Evolutionary conservation across 2,329 filamentous ascomycete genomes (phyloP), one percentile per base, ranked within the genome.

Genomic region (Lachnum nothofagi): DNA sequence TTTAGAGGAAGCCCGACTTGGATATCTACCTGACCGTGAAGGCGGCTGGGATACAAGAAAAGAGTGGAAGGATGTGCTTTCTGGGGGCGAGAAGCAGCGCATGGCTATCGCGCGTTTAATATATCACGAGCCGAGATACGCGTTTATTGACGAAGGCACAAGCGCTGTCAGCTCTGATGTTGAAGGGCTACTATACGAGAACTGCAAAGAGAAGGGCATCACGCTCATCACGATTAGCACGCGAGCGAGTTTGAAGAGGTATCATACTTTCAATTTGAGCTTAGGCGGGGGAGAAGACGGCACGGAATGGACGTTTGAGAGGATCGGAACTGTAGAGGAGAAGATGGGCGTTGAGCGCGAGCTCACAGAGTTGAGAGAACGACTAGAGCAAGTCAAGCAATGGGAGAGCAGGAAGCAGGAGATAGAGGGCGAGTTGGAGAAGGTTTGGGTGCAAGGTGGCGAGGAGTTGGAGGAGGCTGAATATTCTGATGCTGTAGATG

Each of bases 51-150:
- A 98, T 64, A 93, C 89, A 4, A 80, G 89, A 48, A 97, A 98
- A 69, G 91, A 95, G 65, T 98, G 93, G 93, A 96, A 97, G 70
- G 91, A 97, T 60, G 89, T 98, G 4, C 76, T 98, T n/a, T 91
- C 86, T 56, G 93, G 93, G 33, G 93, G 93, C 10, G 93, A 98
- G 75, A 98, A 98, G 72, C 93, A 98, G 71, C 78, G 93, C 19
- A 88, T 98, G 79, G 89, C 82, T 0, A 89, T 98, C 61, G 91
- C 94, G 3, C 76, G 93, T 38, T 68, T 98, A 42, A 73, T 97
- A 34, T 98, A 98, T 64, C 93, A 98, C 64, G 91, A 97, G 70
- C 93, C 93, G 14, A 78, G 86, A 52, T 98, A 95, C 65, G 93
- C 90, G 2, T 89, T 98, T 61, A 82, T 98, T 49, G 93, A 98